Percentiles rank a stretch among this genome's conserved stretches.
Conservation (phyloP, 1,284 basidiomycete genomes). For the Naganishia albida region DNA sequence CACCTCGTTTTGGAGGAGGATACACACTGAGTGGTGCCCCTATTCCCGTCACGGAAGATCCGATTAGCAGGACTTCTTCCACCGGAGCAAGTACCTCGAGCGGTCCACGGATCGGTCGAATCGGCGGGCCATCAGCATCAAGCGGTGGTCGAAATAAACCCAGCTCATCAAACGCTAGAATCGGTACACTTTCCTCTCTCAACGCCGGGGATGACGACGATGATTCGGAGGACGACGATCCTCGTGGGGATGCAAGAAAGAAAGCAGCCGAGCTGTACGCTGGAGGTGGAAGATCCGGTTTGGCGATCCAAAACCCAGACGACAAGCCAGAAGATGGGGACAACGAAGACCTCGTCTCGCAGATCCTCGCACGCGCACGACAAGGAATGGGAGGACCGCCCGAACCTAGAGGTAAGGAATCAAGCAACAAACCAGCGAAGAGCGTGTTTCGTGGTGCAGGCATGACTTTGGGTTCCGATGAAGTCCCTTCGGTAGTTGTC, state of each 20-base stretch:
- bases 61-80: slow-evolving; percentile 20
- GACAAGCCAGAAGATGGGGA: slow-evolving; percentile 53
- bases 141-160: slow-evolving; percentile 6
- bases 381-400: slow-evolving; percentile 59
- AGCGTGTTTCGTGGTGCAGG: slow-evolving; percentile 69
- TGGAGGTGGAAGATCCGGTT: slow-evolving; percentile 74
- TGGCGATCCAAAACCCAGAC: slow-evolving; percentile 82
- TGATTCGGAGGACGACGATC: slow-evolving; percentile 24
- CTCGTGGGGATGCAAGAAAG: background rate
- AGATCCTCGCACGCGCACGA: slow-evolving; percentile 78
- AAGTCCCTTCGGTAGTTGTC: slow-evolving; percentile 68
- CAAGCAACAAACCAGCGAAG: background rate
- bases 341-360: slow-evolving; percentile 69
- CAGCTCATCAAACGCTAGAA: background rate
- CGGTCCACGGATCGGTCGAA: slow-evolving; percentile 23
- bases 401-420: background rate
- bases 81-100: slow-evolving; percentile 12
- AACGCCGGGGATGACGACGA: slow-evolving; percentile 18
- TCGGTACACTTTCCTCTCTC: slow-evolving; percentile 17
- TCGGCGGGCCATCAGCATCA: slow-evolving; percentile 18
- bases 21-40: slow-evolving; percentile 32
- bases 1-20: slow-evolving; percentile 6
- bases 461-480: slow-evolving; percentile 82
- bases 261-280: slow-evolving; percentile 55
- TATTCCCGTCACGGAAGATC: background rate